Base-by-base conservation (phyloP, 169 alveolate species). In the Cryptosporidium ubiquitum region DNA sequence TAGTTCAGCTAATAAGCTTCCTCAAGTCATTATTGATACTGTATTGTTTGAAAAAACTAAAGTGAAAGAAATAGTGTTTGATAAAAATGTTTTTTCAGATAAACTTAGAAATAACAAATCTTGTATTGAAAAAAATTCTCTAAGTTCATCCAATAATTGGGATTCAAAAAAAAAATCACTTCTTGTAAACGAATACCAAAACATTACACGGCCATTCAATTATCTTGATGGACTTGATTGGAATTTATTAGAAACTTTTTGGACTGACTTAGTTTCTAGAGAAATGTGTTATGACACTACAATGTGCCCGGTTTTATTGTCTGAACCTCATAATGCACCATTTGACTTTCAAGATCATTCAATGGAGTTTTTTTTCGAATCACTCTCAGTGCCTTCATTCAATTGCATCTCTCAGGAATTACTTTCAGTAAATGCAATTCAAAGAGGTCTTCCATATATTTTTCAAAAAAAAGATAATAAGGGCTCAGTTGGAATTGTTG, bases 271-370 rank as follows among this genome's bases (percentile, higher is more conserved):
- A 26, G 29, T 79, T 18, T 58, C 68, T 44, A 79, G 74, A 37
- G 89, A 79, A 64, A 29, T 79, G 55, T 79, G 69, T 64, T 79
- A 47, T 58, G 89, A 79, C 52, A 47, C 68, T 35, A 31, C 75
- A 3, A 23, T 23, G 37, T 26, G 39, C 14, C 89, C 89, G 9
- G 68, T 79, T 9, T 64, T 79, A 35, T 42, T 79, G 39, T 61
- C 89, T 31, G 75, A 79, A 40, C 89, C 89, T 23, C 89, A 79
- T 18, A 79, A 79, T 44, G 89, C 89, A 20, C 89, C 89, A 35
- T 79, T 79, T 29, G 89, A 79, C 39, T 79, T 79, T 49, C 89
- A 61, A 35, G 89, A 79, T 64, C 74, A 79, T 64, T 33, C 89
- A 4, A 79, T 79, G 89, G 89, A 79, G 37, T 79, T 79, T 66